Evolutionary conservation across 1,284 basidiomycete genomes (phyloP), one percentile per base, ranked within the genome.

Genomic region (Sporisorium exsertum): DNA sequence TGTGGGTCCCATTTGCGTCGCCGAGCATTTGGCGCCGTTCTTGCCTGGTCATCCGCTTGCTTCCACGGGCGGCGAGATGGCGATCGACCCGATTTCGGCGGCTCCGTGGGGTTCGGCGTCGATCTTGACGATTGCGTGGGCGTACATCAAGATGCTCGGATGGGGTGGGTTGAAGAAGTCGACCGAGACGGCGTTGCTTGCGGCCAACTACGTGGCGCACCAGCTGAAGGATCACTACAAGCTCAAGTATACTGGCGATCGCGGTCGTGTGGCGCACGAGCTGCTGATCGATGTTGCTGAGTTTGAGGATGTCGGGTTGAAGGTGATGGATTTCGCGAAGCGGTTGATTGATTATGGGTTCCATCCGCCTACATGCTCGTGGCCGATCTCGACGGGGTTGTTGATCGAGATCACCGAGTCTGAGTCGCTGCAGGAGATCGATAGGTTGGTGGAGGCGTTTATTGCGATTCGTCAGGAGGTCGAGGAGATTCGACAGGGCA

Each of bases 101-200:
- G 95, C 93, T 6, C 96, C 95, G 0, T 98, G 91, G 85, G 96
- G 96, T 50, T 96, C 94, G 73, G 94, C 96, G 0, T 95, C 94
- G 10, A 95, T 99, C 83, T 91, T 95, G 58, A 90, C 96, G 72
- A 98, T 99, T 85, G 97, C 96, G 1, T 99, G 96, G 96, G 94
- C 94, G 18, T 86, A 85, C 77, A 86, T 86, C 80, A 84, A 84
- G 88, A 97, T 98, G 96, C 91, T 98, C 33, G 96, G 96, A 35
- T 95, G 95, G 24, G 87, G 90, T 64, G 96, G 95, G 18, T 89
- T 99, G 46, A 90, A 91, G 45, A 89, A 94, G 76, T 91, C 94
- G 4, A 93, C 95, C 10, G 93, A 93, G 82, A 88, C 93, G 32
- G 93, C 96, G 2, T 89, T 99, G 29, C 89, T 99, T 55, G 97